Percentiles rank a stretch among this genome's conserved stretches.
Evolutionary conservation across 1,284 basidiomycete genomes (phyloP).

Genomic region (Ustilago trichophora): DNA sequence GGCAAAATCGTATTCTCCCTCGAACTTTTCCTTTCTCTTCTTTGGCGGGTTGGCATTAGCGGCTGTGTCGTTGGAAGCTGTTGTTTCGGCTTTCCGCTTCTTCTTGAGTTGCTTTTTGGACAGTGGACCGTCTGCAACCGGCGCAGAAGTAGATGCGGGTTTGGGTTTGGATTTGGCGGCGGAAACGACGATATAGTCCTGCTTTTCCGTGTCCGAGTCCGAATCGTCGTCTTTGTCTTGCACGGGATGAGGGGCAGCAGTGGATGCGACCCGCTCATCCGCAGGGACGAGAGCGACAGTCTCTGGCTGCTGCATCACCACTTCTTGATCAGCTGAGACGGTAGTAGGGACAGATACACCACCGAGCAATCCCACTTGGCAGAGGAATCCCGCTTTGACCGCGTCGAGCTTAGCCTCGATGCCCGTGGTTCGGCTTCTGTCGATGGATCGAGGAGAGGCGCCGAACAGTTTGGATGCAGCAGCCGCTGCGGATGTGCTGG

Average conservation of each 20-base stretch:
- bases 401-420: conserved; percentile 4
- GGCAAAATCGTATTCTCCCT: conserved; percentile 32
- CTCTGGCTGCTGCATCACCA: conserved; percentile 7
- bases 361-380: conserved; percentile 14
- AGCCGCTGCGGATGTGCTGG: not conserved
- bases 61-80: not conserved
- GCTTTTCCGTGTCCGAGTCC: conserved; percentile 4
- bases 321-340: not conserved
- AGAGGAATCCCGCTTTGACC: conserved; percentile 30
- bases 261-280: not conserved
- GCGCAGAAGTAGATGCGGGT: not conserved
- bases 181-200: conserved; percentile 40
- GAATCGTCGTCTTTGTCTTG: not conserved
- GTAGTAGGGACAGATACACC: not conserved
- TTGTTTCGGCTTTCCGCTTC: conserved; percentile 23
- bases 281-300: conserved; percentile 1
- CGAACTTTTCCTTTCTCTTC: conserved; percentile 29
- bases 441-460: not conserved
- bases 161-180: conserved; percentile 10
- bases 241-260: not conserved
- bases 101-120: conserved; percentile 36
- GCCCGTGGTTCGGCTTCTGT: not conserved
- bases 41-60: not conserved
- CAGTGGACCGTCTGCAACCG: not conserved
- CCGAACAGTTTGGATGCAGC: conserved; percentile 31